These are phyloP conservation scores for Microsporum canis DNA, from an alignment of 2,329 filamentous ascomycete species.

Conservation along the genomic window DNA sequence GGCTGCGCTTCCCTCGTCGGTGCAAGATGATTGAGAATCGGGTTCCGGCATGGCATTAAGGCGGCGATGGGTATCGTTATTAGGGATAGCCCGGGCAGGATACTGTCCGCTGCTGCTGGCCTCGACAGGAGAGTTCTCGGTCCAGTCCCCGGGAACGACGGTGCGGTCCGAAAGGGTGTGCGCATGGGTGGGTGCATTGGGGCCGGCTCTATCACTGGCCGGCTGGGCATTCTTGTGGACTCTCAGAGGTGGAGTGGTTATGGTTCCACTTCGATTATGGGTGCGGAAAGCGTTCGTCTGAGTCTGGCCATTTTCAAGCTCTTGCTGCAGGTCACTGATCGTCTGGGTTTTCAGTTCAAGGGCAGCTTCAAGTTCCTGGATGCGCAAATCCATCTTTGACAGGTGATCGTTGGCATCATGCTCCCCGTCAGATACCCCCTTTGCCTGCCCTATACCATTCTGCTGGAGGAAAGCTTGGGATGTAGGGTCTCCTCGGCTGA, in stretches of 20 bases:
- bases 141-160: conserved; percentile 33
- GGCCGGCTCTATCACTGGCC: conserved; percentile 21
- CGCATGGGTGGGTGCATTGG: conserved; percentile 22
- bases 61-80: conserved; percentile 22
- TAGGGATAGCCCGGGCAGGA: conserved; percentile 16
- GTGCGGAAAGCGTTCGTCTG: conserved; percentile 20
- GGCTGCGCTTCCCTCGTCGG: conserved; percentile 60
- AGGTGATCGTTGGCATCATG: conserved; percentile 46
- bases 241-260: conserved; percentile 24
- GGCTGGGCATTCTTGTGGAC: conserved; percentile 23
- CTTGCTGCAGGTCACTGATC: conserved; percentile 77
- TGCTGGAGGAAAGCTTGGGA: conserved; percentile 18
- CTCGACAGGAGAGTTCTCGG: conserved; percentile 21
- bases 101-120: conserved; percentile 11
- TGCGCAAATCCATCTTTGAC: conserved; percentile 62
- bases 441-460: conserved; percentile 17
- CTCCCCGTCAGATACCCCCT: conserved; percentile 30
- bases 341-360: conserved; percentile 60
- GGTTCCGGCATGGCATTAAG: conserved; percentile 33
- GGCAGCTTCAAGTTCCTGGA: conserved; percentile 62
- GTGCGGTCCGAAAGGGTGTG: conserved; percentile 35
- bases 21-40: conserved; percentile 45
- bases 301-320: conserved; percentile 44
- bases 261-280: conserved; percentile 27
- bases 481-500: conserved; percentile 53